Conservation (phyloP, 768 basidiomycete species). For the Tylopilus subfusipes region DNA sequence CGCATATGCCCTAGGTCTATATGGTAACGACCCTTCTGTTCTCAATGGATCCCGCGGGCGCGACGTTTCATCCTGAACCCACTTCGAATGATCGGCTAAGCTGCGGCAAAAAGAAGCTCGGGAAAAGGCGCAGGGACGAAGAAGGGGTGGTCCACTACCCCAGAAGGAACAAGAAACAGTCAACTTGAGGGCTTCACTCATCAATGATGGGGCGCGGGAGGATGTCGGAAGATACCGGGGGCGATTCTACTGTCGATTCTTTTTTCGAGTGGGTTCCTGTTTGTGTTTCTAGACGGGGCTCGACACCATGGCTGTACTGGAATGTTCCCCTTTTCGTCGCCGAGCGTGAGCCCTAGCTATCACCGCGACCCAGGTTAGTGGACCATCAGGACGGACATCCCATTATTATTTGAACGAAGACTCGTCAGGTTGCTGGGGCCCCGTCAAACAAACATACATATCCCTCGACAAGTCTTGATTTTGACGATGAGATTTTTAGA, state of each 20-base stretch:
- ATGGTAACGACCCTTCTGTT: slow-evolving; percentile 18
- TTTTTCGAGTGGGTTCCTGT: neutral
- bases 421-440: slow-evolving; percentile 3
- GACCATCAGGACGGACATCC: slow-evolving; percentile 6
- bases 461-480: slow-evolving; percentile 26
- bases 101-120: slow-evolving; percentile 21
- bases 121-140: slow-evolving; percentile 16
- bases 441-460: slow-evolving; percentile 1
- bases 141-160: slow-evolving; percentile 11
- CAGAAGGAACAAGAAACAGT: slow-evolving; percentile 12
- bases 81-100: slow-evolving; percentile 20
- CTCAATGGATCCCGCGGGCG: slow-evolving; percentile 26
- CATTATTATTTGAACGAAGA: slow-evolving; percentile 5
- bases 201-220: slow-evolving; percentile 13
- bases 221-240: slow-evolving; percentile 22
- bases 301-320: neutral
- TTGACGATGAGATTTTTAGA: slow-evolving; percentile 19
- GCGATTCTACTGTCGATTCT: neutral
- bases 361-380: slow-evolving; percentile 15
- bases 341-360: slow-evolving; percentile 1
- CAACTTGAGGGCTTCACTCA: slow-evolving; percentile 5
- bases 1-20: slow-evolving; percentile 8
- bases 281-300: slow-evolving; percentile 5
- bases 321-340: slow-evolving; percentile 4
- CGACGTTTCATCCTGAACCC: slow-evolving; percentile 17